These are phyloP conservation scores for Dalbergia cultrata DNA, from an alignment of 306 rosid species.

Conservation along the genomic window DNA sequence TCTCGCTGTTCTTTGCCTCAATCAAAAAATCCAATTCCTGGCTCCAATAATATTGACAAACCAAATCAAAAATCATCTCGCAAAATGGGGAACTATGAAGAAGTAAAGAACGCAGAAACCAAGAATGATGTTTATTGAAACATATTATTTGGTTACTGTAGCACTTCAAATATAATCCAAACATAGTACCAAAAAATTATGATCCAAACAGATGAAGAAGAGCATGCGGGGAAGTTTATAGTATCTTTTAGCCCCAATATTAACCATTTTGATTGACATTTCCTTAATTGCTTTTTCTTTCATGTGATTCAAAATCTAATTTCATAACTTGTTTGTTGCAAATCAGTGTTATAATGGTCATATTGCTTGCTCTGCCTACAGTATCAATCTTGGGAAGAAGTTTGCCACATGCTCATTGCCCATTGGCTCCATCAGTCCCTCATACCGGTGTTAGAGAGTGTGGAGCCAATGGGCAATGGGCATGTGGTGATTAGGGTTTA, in stretches of 20 bases:
- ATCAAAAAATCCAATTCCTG: slow-evolving; percentile 91
- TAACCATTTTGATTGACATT: too few relatives aligned
- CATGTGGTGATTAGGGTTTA: too few relatives aligned
- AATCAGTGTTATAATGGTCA: slow-evolving; percentile 81
- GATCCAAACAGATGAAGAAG: too few relatives aligned
- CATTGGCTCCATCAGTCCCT: slow-evolving; percentile 58
- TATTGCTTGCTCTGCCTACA: slow-evolving; percentile 67
- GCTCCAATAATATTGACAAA: slow-evolving; percentile 43
- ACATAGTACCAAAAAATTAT: too few relatives aligned
- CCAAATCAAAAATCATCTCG: slow-evolving; percentile 40
- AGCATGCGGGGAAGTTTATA: too few relatives aligned
- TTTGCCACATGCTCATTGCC: slow-evolving; percentile 62
- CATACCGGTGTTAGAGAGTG: too few relatives aligned
- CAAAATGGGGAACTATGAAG: slow-evolving; percentile 14
- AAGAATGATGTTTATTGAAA: slow-evolving; percentile 8
- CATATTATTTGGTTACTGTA: too few relatives aligned
- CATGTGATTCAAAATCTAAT: neutral
- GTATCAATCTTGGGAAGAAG: slow-evolving; percentile 51
- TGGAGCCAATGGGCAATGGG: too few relatives aligned
- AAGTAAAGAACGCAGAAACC: slow-evolving; percentile 27
- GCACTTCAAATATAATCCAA: too few relatives aligned
- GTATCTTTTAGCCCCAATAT: too few relatives aligned
- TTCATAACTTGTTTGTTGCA: slow-evolving; percentile 14
- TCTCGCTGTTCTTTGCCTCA: slow-evolving; percentile 94
- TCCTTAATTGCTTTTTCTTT: too few relatives aligned